A percentile compares a stretch with the other conserved stretches of the same genome.
Evolutionary conservation across 192 early-diverging fungal genomes (phyloP).

Genomic region (Lobosporangium transversale): DNA sequence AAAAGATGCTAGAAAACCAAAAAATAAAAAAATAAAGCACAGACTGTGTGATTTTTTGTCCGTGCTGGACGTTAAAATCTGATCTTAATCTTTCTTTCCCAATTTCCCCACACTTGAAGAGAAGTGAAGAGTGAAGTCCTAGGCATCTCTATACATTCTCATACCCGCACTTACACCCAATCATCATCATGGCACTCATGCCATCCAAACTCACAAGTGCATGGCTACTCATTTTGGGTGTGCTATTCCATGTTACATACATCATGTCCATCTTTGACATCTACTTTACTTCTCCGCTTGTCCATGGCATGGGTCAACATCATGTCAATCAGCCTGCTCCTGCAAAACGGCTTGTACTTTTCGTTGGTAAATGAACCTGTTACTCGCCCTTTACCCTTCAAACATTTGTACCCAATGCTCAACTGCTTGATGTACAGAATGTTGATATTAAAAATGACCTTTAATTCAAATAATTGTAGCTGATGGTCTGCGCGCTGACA

Average conservation of each 20-base stretch:
- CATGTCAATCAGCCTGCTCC: conserved; percentile 74
- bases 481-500: conserved; percentile 94
- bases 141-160: no score
- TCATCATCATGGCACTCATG: conserved; percentile 34
- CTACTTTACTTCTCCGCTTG: conserved; percentile 97
- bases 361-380: conserved; percentile 69
- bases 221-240: conserved; percentile 78
- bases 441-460: not conserved
- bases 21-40: not conserved
- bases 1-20: no score
- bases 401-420: not conserved
- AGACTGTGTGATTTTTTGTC: not conserved
- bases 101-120: no score
- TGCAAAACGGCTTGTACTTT: conserved; percentile 86
- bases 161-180: not conserved
- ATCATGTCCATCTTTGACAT: conserved; percentile 96
- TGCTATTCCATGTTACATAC: conserved; percentile 93
- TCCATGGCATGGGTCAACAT: conserved; percentile 96
- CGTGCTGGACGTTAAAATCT: not conserved
- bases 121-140: no score
- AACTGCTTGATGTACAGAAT: not conserved
- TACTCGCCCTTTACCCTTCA: not conserved
- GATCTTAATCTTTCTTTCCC: not conserved
- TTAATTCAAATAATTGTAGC: conserved; percentile 57
- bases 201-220: conserved; percentile 47